Evolutionary conservation across 2,329 filamentous ascomycete species (phyloP).

Genomic region (Tolypocladium capitatum): DNA sequence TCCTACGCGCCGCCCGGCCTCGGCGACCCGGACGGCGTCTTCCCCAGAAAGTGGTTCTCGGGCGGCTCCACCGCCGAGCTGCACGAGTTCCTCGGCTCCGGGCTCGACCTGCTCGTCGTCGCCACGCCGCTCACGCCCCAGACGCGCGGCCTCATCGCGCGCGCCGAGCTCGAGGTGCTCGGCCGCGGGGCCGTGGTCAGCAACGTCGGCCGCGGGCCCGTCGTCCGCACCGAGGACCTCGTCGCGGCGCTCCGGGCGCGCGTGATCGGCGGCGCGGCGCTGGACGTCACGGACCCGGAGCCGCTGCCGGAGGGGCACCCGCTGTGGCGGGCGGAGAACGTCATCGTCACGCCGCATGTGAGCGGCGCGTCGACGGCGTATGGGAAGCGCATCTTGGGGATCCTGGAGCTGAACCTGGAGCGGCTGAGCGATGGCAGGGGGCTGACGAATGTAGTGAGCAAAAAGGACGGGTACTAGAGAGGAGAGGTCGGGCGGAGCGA

Average conservation of each 20-base stretch:
- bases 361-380: not conserved
- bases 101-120: not conserved
- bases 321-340: conserved; percentile 51
- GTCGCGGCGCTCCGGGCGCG: not conserved
- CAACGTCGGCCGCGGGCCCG: not conserved
- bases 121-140: not conserved
- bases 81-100: not conserved
- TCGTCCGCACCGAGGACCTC: not conserved
- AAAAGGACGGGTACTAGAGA: not conserved
- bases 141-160: not conserved
- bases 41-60: not conserved
- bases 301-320: conserved; percentile 50
- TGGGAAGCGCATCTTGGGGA: not conserved
- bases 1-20: not conserved
- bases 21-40: not conserved
- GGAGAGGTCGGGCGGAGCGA: too few species aligned
- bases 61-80: not conserved
- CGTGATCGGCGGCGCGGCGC: conserved; percentile 40
- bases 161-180: not conserved
- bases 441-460: not conserved
- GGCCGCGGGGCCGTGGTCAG: not conserved
- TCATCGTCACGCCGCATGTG: conserved; percentile 36
- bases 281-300: conserved; percentile 63
- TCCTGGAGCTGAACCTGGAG: not conserved
- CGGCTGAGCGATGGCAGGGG: not conserved